These are phyloP conservation scores for Cercospora janseana DNA, from an alignment of 2,329 filamentous ascomycete genomes.

Conservation along the genomic window DNA sequence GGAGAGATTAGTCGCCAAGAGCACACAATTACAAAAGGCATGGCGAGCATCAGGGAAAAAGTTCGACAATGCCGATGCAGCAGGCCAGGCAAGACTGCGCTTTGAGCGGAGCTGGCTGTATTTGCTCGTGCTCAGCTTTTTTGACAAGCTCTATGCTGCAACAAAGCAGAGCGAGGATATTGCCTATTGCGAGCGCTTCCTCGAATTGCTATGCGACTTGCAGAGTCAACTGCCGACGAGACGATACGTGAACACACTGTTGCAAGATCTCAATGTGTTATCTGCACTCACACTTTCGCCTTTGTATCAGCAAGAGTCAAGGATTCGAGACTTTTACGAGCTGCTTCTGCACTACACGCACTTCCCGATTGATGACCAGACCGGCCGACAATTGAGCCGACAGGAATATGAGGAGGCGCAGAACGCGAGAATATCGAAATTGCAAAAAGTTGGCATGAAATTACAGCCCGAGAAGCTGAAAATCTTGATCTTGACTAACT, in stretches of 20 bases:
- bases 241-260: constrained; percentile 84
- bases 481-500: constrained; percentile 89
- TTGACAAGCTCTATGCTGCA: constrained; percentile 65
- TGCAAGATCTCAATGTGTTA: constrained; percentile 82
- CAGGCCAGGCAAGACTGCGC: constrained; percentile 71
- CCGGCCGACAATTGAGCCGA: constrained; percentile 69
- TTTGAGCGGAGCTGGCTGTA: constrained; percentile 96
- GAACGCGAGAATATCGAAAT: constrained; percentile 69
- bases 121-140: constrained; percentile 77
- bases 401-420: constrained; percentile 77
- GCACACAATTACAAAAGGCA: constrained; percentile 74
- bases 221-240: constrained; percentile 91
- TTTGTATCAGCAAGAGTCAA: constrained; percentile 74
- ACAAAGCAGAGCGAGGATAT: constrained; percentile 54
- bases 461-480: constrained; percentile 86
- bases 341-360: constrained; percentile 83
- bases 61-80: constrained; percentile 81
- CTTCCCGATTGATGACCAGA: constrained; percentile 90
- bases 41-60: constrained; percentile 86
- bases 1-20: constrained; percentile 69
- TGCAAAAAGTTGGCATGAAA: constrained; percentile 76
- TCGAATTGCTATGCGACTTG: constrained; percentile 86
- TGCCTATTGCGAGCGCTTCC: constrained; percentile 85
- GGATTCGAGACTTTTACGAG: constrained; percentile 70
- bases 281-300: constrained; percentile 75